A percentile compares a stretch with the other conserved stretches of the same genome.
phyloP scores from a whole-genome alignment of 192 early-diverging fungal genomes.

The Backusella parvicylindrica region DNA sequence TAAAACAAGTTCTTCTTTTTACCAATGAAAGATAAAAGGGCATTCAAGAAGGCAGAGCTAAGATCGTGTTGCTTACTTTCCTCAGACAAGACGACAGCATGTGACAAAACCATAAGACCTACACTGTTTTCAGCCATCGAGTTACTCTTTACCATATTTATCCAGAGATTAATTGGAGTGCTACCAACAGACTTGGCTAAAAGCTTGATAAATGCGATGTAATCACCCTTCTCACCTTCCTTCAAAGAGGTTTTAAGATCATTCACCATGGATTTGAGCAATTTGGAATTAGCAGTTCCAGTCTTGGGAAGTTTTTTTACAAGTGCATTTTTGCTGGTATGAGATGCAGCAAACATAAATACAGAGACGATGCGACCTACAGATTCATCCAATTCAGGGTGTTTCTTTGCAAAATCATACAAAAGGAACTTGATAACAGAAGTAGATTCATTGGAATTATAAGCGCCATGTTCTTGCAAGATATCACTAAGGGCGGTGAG shows the following conservation, averaged over 20 bases:
- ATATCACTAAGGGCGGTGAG: neutral
- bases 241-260: neutral
- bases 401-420: neutral
- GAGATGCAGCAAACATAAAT: conserved; percentile 16
- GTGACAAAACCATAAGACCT: conserved; percentile 41
- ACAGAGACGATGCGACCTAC: conserved; percentile 12
- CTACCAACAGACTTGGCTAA: conserved; percentile 31
- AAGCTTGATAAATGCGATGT: conserved; percentile 31
- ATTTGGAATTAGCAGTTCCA: neutral
- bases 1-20: neutral
- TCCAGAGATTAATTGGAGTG: conserved; percentile 28
- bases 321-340: conserved; percentile 15
- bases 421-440: conserved; percentile 16
- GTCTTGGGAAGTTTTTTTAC: conserved; percentile 10
- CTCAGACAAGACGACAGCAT: neutral
- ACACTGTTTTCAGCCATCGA: conserved; percentile 22
- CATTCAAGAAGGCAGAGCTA: neutral
- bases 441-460: neutral
- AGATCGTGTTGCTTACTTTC: neutral
- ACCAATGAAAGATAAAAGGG: neutral
- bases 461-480: conserved; percentile 13
- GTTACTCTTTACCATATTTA: conserved; percentile 31
- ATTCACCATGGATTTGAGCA: conserved; percentile 4
- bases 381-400: neutral
- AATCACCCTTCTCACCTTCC: neutral